Conservation (phyloP, 768 basidiomycete species). For the Galerina marginata region DNA sequence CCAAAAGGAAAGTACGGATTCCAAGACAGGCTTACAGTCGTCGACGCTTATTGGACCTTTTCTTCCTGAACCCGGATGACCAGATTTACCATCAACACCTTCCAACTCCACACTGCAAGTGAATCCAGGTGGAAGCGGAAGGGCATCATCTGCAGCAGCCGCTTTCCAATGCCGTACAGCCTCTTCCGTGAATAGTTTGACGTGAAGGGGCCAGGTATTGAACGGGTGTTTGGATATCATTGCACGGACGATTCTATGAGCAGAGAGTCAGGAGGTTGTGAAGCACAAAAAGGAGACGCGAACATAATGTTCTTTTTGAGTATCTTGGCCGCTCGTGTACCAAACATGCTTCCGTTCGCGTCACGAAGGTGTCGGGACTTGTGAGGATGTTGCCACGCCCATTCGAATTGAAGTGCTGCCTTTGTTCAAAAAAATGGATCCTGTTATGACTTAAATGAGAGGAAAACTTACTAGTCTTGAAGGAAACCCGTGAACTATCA, state of each 20-base stretch:
- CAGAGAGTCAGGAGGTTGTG: neutral
- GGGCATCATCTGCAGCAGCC: constrained; percentile 25
- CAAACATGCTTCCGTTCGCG: constrained; percentile 44
- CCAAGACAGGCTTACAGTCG: constrained; percentile 47
- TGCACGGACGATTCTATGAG: constrained; percentile 56
- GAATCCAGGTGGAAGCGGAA: constrained; percentile 57
- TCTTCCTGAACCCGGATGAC: constrained; percentile 57
- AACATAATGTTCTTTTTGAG: constrained; percentile 55
- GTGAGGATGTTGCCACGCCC: constrained; percentile 86
- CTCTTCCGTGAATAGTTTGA: constrained; percentile 74
- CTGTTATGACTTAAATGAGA: neutral
- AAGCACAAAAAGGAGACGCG: constrained; percentile 25
- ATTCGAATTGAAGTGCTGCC: constrained; percentile 81
- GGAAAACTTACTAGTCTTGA: constrained; percentile 54
- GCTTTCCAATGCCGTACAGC: constrained; percentile 60
- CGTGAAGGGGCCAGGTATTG: constrained; percentile 72
- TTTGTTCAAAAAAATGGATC: constrained; percentile 29
- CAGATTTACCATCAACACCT: constrained; percentile 73
- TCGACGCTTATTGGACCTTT: constrained; percentile 59
- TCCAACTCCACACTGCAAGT: constrained; percentile 60
- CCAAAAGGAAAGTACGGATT: neutral
- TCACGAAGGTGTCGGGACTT: constrained; percentile 68
- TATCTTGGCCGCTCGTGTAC: constrained; percentile 33
- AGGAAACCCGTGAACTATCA: constrained; percentile 86
- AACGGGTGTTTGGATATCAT: constrained; percentile 75